Percentiles rank a stretch among this genome's conserved stretches.
Evolutionary conservation across 352 stramenopile species (phyloP).

Genomic region (Pythium chondricola): DNA sequence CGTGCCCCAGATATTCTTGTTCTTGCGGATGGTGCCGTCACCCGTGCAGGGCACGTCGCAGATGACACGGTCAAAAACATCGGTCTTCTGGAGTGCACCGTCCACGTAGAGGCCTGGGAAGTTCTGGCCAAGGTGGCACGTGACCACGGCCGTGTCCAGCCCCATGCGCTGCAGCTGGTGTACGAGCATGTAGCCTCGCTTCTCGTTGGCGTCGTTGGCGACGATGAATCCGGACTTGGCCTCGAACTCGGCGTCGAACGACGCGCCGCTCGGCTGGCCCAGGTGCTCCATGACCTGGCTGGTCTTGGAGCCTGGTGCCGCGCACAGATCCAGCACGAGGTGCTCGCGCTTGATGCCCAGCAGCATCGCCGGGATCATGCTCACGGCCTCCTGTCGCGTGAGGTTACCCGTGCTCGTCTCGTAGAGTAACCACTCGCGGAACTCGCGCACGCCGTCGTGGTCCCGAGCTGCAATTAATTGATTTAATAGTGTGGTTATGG

Average conservation of each 20-base stretch:
- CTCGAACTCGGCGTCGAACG: conserved; percentile 11
- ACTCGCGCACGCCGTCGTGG: conserved; percentile 58
- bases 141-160: conserved; percentile 85
- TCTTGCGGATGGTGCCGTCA: conserved; percentile 98
- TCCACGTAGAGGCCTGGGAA: conserved; percentile 87
- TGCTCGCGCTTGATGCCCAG: conserved; percentile 90
- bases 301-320: conserved; percentile 98
- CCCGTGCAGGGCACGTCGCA: conserved; percentile 97
- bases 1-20: conserved; percentile 87
- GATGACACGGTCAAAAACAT: conserved; percentile 95
- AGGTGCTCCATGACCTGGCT: conserved; percentile 93
- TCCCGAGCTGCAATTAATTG: conserved; percentile 33
- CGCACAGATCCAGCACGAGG: conserved; percentile 69
- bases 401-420: conserved; percentile 89
- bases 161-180: conserved; percentile 85
- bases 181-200: conserved; percentile 96
- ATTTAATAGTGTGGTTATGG: background rate
- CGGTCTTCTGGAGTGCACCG: conserved; percentile 25
- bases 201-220: conserved; percentile 94
- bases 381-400: conserved; percentile 96
- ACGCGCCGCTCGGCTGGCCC: conserved; percentile 11
- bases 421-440: conserved; percentile 91
- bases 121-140: conserved; percentile 88
- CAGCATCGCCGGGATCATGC: conserved; percentile 96
- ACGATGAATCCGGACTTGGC: conserved; percentile 78